Evolutionary conservation across 2,329 filamentous ascomycete species (phyloP).

Genomic region (Orbilia brochopaga): DNA sequence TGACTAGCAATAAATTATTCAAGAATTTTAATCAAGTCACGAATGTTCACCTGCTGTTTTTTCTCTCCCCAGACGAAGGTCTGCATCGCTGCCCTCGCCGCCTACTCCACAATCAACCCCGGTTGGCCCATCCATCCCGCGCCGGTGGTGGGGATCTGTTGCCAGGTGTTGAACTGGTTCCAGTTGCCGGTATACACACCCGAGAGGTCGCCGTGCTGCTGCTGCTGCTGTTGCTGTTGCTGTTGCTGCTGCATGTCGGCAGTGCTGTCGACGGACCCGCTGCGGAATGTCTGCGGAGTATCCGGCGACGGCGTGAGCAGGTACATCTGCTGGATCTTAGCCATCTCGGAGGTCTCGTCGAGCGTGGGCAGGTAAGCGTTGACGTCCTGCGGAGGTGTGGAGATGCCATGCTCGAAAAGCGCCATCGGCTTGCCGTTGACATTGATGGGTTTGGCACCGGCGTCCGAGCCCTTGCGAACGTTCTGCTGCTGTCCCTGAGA

Average conservation of each 20-base stretch:
- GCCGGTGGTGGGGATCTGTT: conserved; percentile 40
- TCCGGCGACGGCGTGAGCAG: conserved; percentile 44
- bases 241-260: conserved; percentile 44
- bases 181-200: conserved; percentile 42
- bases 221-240: conserved; percentile 1
- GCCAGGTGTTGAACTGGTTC: conserved; percentile 50
- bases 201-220: conserved; percentile 32
- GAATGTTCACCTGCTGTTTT: conserved; percentile 41
- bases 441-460: conserved; percentile 19
- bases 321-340: conserved; percentile 50
- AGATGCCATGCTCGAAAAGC: conserved; percentile 48
- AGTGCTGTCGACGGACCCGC: conserved; percentile 47
- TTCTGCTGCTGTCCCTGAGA: conserved; percentile 25
- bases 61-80: background rate
- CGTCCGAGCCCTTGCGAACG: conserved; percentile 44
- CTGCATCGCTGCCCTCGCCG: background rate
- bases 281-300: conserved; percentile 48
- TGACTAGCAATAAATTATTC: conserved; percentile 51
- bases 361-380: conserved; percentile 43
- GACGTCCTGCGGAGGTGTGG: conserved; percentile 49
- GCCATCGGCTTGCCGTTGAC: conserved; percentile 27
- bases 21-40: conserved; percentile 50
- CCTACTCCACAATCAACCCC: conserved; percentile 43
- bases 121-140: conserved; percentile 35
- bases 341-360: conserved; percentile 46